A percentile compares a stretch with the other conserved stretches of the same genome.
phyloP scores from a whole-genome alignment of 345 rosid species.

The Durio zibethinus region DNA sequence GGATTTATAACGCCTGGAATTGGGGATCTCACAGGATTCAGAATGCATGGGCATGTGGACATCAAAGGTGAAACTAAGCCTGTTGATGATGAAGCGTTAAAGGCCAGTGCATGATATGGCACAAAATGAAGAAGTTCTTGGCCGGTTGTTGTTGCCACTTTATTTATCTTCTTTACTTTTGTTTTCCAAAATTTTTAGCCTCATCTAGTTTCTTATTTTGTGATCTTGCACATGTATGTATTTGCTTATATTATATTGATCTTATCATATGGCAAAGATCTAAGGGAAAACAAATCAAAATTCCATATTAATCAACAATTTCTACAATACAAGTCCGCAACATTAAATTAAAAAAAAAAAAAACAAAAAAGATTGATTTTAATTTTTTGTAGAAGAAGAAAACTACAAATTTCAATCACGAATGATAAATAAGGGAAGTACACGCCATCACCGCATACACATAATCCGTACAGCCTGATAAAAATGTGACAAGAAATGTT shows the following conservation, averaged over 20 bases:
- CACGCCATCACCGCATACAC: too few relatives aligned
- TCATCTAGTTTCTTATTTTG: not conserved
- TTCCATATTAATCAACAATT: not conserved
- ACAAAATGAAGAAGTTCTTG: not conserved
- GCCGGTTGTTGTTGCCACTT: not conserved
- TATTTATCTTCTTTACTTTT: not conserved
- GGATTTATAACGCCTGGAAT: not conserved
- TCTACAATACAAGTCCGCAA: too few relatives aligned
- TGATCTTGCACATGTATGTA: not conserved
- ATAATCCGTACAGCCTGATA: too few relatives aligned
- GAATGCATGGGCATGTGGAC: conserved; percentile 20
- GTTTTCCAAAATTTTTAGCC: not conserved
- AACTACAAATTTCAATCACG: too few relatives aligned
- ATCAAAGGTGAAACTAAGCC: conserved; percentile 9
- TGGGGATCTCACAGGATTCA: conserved; percentile 11
- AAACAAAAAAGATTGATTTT: too few relatives aligned
- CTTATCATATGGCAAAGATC: not conserved
- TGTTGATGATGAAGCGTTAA: conserved; percentile 15
- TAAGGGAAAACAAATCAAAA: not conserved
- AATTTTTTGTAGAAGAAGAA: too few relatives aligned
- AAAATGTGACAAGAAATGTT: too few relatives aligned
- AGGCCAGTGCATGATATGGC: conserved; percentile 7
- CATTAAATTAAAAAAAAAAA: too few relatives aligned
- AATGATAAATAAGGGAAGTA: too few relatives aligned
- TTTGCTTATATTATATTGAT: not conserved